Base-by-base conservation (phyloP, 768 basidiomycete genomes). In the Naganishia vishniacii region DNA sequence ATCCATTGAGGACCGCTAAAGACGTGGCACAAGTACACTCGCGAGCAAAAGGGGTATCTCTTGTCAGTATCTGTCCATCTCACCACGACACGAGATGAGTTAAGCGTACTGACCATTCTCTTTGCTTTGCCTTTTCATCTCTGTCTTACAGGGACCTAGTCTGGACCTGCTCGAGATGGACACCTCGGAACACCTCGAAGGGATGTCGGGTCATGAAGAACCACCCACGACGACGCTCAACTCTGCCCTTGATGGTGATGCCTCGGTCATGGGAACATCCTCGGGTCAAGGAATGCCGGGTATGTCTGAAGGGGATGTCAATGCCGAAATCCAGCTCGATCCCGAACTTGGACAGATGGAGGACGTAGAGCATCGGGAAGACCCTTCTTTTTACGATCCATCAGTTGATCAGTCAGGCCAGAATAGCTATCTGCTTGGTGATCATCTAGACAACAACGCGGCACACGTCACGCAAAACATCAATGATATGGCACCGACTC, bases 361-460 rank as follows among this genome's bases (percentile, higher is more conserved):
- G 11, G 53, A 56, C 8, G 34, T 25, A 13, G 34, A 56, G 20
- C 18, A 41, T 26, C n/a, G 53, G 34, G 53, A 56, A 23, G 53
- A 56, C n/a, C 53, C 34, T n/a, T n/a, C n/a, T 15, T 56, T 56
- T 34, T 56, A 56, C 23, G 53, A 56, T 26, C 53, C 53, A n/a
- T 56, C 53, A 1, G 53, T 56, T n/a, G 53, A 56, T 37, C 53
- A 56, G 37, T 6, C 34, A 3, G 53, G 53, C 25, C 34, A 32
- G 53, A 56, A 32, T n/a, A n/a, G n/a, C 53, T 25, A 23, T 12
- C n/a, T 56, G 15, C 7, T 56, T 16, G 34, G 32, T 20, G 23
- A 20, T n/a, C 34, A 56, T 20, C 20, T 56, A 6, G 53, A 56
- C 37, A 56, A 56, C 37, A 37, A 37, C 2, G 31, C 53, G 34